Evolutionary conservation across 2,329 filamentous ascomycete genomes (phyloP), one percentile per base, ranked within the genome.

Genomic region (Microsporum audouinii): DNA sequence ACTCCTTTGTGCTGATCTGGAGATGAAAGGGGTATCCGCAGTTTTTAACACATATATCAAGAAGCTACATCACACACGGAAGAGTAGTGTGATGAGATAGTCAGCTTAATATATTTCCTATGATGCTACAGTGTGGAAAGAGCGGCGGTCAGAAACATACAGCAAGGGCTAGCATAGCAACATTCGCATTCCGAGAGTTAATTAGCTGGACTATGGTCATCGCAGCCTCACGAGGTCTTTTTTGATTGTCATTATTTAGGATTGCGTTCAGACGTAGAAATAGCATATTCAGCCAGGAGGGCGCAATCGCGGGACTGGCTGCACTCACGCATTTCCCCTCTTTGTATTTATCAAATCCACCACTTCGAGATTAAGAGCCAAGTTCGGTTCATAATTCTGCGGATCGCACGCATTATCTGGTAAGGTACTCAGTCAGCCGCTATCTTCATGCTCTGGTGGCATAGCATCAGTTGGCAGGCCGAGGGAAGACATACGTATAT

Each of bases 41-140:
- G 78, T 99, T 99, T 80, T 99, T 99, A 76, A 97, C 94, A 76
- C 94, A 97, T 65, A 97, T 97, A 74, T 99, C 94, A 72, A 99
- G 88, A 67, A 99, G 84, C 78, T 87, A 69, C 62, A 71, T 58
- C 12, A 43, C 41, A 43, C 7, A 56, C n/a, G 14, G 33, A 2
- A 39, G 1, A 38, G 5, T 7, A 7, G 53, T 17, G 53, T 1
- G 31, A 36, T 5, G 7, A 31, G 17, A 6, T 14, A 7, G 53
- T 56, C 29, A 56, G 51, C 34, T 14, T 38, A 7, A 6, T 36
- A 17, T 34, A 10, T 0, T 4, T 47, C 39, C 17, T 47, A 4
- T 41, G 61, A 47, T 47, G 10, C 27, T 3, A 12, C 5, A 47
- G n/a, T 14, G 45, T 39, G 17, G 12, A 8, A 17, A 1, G n/a